These are phyloP conservation scores for Ochetophila trinervis DNA, from an alignment of 306 rosid genomes.

Conservation along the genomic window DNA sequence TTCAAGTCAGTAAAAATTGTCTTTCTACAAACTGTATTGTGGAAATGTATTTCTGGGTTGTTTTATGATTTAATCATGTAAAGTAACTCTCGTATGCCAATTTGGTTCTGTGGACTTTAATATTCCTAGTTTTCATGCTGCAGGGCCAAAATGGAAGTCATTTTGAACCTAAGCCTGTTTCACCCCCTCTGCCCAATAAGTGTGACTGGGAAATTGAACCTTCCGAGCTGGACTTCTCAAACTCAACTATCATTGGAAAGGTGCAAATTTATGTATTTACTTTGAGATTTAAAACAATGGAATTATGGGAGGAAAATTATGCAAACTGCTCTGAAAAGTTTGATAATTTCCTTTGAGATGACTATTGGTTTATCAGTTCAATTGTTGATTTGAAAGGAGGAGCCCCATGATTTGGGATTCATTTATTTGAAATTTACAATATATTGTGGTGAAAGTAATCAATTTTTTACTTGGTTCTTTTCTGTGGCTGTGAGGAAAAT, in stretches of 20 bases:
- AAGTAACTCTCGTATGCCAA: too few relatives aligned
- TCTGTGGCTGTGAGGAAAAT: too few relatives aligned
- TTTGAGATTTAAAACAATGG: background rate
- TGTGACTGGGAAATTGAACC: constrained; percentile 99
- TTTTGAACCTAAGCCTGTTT: constrained; percentile 78
- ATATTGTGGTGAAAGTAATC: too few relatives aligned
- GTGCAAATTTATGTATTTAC: constrained; percentile 32
- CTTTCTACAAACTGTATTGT: background rate
- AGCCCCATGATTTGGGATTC: too few relatives aligned
- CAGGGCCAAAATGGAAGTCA: constrained; percentile 99
- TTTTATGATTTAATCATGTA: background rate
- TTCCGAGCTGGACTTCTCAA: constrained; percentile 83
- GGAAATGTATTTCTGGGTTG: background rate
- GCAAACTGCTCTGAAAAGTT: too few relatives aligned
- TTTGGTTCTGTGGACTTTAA: constrained; percentile 3
- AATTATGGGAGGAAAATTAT: background rate
- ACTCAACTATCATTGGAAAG: constrained; percentile 76
- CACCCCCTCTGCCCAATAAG: constrained; percentile 90
- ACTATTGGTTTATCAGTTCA: too few relatives aligned
- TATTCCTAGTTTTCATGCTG: constrained; percentile 21
- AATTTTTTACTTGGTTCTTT: too few relatives aligned
- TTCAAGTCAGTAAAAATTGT: background rate
- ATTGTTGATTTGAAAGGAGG: too few relatives aligned
- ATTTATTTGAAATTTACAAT: too few relatives aligned
- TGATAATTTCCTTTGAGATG: too few relatives aligned